These are phyloP conservation scores for Hypomyces rosellus DNA, from an alignment of 2,329 filamentous ascomycete species.

Conservation along the genomic window DNA sequence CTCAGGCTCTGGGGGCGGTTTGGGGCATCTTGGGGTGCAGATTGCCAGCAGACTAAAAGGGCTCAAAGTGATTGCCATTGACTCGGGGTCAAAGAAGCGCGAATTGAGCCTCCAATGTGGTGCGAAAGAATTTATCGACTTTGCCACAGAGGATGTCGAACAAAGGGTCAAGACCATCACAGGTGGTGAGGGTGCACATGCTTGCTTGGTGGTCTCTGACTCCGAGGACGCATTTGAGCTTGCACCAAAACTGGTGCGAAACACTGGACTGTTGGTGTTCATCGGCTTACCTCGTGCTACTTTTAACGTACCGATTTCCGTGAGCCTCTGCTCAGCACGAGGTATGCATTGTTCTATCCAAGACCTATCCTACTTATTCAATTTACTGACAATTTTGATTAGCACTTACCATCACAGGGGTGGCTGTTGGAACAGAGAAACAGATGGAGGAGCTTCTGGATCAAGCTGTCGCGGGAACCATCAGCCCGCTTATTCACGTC, in stretches of 20 bases:
- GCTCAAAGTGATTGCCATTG: conserved; percentile 23
- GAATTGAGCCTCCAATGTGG: conserved; percentile 18
- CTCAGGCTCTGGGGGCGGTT: conserved; percentile 25
- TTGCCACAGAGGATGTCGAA: conserved; percentile 16
- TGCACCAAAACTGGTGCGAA: conserved; percentile 19
- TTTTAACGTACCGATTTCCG: conserved; percentile 21
- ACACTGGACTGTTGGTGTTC: conserved; percentile 20
- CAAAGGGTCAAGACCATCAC: conserved; percentile 19
- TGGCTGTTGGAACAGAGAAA: conserved; percentile 12
- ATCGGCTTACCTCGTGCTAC: conserved; percentile 23
- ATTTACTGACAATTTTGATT: not conserved
- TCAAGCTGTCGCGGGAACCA: conserved; percentile 1
- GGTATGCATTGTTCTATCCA: not conserved
- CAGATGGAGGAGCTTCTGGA: conserved; percentile 12
- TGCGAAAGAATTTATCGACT: conserved; percentile 25
- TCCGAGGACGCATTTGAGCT: conserved; percentile 19
- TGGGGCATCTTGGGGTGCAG: conserved; percentile 29
- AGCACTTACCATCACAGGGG: conserved; percentile 11
- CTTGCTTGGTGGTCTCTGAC: conserved; percentile 21
- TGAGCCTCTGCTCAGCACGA: conserved; percentile 18
- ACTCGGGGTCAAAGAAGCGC: conserved; percentile 19
- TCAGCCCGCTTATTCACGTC: not conserved
- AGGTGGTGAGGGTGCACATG: conserved; percentile 19
- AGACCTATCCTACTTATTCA: no score
- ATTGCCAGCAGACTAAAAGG: conserved; percentile 19